Evolutionary conservation across 2,329 filamentous ascomycete genomes (phyloP).

Genomic region (Nigrospora sphaerica): DNA sequence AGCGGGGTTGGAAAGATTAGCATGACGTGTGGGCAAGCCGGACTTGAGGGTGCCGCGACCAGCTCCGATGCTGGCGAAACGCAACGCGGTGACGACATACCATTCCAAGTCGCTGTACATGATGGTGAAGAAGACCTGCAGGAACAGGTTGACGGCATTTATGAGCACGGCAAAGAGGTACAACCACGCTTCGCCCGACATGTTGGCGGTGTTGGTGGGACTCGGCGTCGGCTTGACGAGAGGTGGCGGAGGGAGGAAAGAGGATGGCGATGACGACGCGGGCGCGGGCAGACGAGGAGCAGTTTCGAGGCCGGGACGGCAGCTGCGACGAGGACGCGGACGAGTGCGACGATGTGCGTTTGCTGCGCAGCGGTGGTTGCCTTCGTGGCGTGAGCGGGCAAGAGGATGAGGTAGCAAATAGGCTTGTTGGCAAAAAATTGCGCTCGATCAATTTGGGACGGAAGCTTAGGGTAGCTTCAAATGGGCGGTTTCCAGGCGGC

Average conservation of each 20-base stretch:
- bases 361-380: too few relatives aligned
- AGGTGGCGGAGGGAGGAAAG: neutral
- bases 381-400: too few relatives aligned
- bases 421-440: too few relatives aligned
- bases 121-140: conserved; percentile 99
- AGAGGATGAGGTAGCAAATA: too few relatives aligned
- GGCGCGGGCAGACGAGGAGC: neutral
- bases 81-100: conserved; percentile 45
- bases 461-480: too few relatives aligned
- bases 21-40: neutral
- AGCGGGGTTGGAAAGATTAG: conserved; percentile 1
- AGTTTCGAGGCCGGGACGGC: too few relatives aligned
- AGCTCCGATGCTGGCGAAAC: conserved; percentile 12
- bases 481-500: too few relatives aligned
- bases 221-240: neutral
- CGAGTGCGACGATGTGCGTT: too few relatives aligned
- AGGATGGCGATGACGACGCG: neutral
- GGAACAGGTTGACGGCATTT: conserved; percentile 99
- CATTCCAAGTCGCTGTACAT: conserved; percentile 99
- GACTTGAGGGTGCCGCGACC: neutral
- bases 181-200: conserved; percentile 98
- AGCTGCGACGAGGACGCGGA: too few relatives aligned
- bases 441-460: too few relatives aligned
- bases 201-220: conserved; percentile 30
- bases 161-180: conserved; percentile 97